Conservation (phyloP, 768 basidiomycete species). For the Kwoniella sp. region DNA sequence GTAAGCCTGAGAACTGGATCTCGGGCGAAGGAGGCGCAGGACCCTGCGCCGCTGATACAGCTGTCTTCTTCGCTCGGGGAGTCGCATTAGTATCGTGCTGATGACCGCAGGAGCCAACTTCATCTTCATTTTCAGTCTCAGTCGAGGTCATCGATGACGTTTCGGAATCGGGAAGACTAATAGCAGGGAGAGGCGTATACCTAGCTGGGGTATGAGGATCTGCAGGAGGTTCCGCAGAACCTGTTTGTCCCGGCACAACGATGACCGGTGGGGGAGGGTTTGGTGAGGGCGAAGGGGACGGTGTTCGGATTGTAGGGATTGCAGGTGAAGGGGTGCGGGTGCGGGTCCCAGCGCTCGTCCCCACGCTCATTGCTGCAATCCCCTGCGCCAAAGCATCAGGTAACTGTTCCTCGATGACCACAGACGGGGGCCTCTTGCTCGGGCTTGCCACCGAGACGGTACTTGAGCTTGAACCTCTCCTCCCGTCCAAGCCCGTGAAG, state of each 20-base stretch:
- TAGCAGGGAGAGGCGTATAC: slow-evolving; percentile 31
- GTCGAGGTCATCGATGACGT: slow-evolving; percentile 11
- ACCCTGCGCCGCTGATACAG: not conserved
- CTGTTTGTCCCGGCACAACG: slow-evolving; percentile 14
- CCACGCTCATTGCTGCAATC: slow-evolving; percentile 13
- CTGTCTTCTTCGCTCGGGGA: slow-evolving; percentile 14
- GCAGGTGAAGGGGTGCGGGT: not conserved
- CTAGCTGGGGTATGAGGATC: slow-evolving; percentile 27
- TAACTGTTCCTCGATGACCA: slow-evolving; percentile 16
- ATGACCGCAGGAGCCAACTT: not conserved
- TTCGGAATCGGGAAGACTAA: slow-evolving; percentile 30
- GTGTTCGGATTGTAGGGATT: not conserved
- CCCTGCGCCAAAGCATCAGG: slow-evolving; percentile 8
- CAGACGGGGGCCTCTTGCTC: not conserved
- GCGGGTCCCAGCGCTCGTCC: not conserved
- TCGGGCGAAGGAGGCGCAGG: slow-evolving; percentile 22
- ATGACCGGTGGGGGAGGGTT: slow-evolving; percentile 8
- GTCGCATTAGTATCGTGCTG: slow-evolving; percentile 7
- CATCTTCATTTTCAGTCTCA: slow-evolving; percentile 21
- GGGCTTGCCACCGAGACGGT: not conserved
- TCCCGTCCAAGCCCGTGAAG: slow-evolving; percentile 3
- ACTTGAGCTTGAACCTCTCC: not conserved
- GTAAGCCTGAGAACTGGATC: slow-evolving; percentile 32
- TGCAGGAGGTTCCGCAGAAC: not conserved
- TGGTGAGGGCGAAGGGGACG: slow-evolving; percentile 5